Percentiles rank a stretch among this genome's conserved stretches.
Evolutionary conservation across 176 grass and related monocot species (phyloP).

Genomic region (Oryza punctata): DNA sequence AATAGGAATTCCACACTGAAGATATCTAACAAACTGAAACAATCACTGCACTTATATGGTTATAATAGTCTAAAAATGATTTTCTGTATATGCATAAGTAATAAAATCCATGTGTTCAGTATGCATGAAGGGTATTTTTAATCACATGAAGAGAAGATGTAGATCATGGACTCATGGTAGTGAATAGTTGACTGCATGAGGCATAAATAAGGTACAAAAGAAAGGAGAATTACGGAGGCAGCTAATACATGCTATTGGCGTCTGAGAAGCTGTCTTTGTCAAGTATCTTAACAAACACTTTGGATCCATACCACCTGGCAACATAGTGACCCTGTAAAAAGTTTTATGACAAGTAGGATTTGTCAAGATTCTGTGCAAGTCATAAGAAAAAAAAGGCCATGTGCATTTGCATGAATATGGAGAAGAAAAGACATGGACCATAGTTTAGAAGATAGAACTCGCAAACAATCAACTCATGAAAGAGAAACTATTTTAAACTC

Average conservation of each 20-base stretch:
- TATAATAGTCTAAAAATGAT: not conserved
- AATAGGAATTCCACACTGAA: slow-evolving; percentile 1
- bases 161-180: not conserved
- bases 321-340: slow-evolving; percentile 68
- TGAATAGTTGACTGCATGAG: not conserved
- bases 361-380: slow-evolving; percentile 21
- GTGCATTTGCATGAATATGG: not conserved
- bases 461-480: not conserved
- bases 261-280: slow-evolving; percentile 84
- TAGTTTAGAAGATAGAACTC: not conserved
- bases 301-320: slow-evolving; percentile 94
- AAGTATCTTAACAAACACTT: slow-evolving; percentile 92
- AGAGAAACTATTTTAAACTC: too few relatives aligned
- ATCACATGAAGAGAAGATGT: not conserved
- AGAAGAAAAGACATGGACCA: not conserved
- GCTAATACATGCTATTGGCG: slow-evolving; percentile 80
- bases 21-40: slow-evolving; percentile 2
- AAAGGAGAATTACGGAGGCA: slow-evolving; percentile 37
- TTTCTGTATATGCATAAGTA: not conserved
- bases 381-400: not conserved
- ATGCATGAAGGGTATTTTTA: not conserved
- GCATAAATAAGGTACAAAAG: not conserved
- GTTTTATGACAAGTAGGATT: slow-evolving; percentile 29
- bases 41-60: not conserved
- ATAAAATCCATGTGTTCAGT: not conserved